Evolutionary conservation across 2,329 filamentous ascomycete species (phyloP), one percentile per base, ranked within the genome.

Genomic region (Colletotrichum somersetense): DNA sequence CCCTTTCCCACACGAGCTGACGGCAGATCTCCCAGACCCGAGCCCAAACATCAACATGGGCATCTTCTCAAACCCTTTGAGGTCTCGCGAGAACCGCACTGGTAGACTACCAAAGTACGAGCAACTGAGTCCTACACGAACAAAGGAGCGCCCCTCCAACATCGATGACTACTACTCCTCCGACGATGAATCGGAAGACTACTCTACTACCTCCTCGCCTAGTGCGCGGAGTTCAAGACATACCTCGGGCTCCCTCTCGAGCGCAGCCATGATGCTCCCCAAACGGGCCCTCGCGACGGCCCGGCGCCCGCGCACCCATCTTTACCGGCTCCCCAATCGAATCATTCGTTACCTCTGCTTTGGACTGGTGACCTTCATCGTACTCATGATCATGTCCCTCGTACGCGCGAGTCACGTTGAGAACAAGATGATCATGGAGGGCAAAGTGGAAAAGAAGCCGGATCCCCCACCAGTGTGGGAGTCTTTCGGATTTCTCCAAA

Each of bases 301-400:
- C 40, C 78, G 80, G 30, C 76, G 79, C 16, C 77, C 82, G 16
- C 77, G 81, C 56, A 76, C 81, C 10, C 77, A 81, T 66, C 80
- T 87, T 64, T 93, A 92, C 77, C 87, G 91, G 42, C 82, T 95
- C 53, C 93, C 93, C 8, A 90, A 91, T 77, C 92, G 88, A 73
- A 89, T 96, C 71, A 90, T 93, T 67, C 88, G 94, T 76, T 97
- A 92, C 79, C 89, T 97, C 67, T 94, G 94, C 74, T 84, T 95
- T 61, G 89, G 87, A 4, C 84, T 97, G 65, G 88, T 93, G 58
- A 86, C 88, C 2, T 88, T 89, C 1, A 87, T 97, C 18, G 75
- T 96, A 5, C 78, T 97, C 55, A 94, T 98, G 82, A 92, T 97
- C 68, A 82, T 94, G 68, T 91, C 88, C 67, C 86, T 98, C 46